These are phyloP conservation scores for Agapanthus africanus DNA, from an alignment of 106 monocot species.

Conservation along the genomic window DNA sequence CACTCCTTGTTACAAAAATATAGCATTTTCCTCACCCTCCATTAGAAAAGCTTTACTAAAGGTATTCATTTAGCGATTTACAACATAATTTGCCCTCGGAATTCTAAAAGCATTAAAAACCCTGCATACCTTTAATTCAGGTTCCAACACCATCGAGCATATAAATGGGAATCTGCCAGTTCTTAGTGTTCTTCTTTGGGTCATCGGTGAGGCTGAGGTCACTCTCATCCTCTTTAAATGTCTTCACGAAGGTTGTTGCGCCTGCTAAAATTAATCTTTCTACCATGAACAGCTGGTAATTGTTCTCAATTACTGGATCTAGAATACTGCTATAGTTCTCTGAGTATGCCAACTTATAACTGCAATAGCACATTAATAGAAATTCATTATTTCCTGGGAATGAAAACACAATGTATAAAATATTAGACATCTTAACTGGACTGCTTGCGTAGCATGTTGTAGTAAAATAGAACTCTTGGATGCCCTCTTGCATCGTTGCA, in stretches of 20 bases:
- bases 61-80: no score
- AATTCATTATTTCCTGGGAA: background rate
- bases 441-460: background rate
- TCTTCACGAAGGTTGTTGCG: slow-evolving; percentile 67
- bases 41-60: no score
- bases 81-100: no score
- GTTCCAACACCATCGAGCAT: slow-evolving; percentile 26
- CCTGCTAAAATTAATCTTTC: slow-evolving; percentile 78
- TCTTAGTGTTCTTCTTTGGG: slow-evolving; percentile 87
- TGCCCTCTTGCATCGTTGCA: background rate
- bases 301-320: slow-evolving; percentile 74
- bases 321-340: slow-evolving; percentile 72
- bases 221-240: slow-evolving; percentile 68
- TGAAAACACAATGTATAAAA: background rate
- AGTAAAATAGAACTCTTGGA: background rate
- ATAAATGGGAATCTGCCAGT: slow-evolving; percentile 82
- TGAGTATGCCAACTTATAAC: slow-evolving; percentile 80
- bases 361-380: slow-evolving; percentile 9
- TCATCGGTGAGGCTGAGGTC: slow-evolving; percentile 88
- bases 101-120: no score
- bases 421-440: background rate
- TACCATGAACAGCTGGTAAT: slow-evolving; percentile 93
- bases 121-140: no score
- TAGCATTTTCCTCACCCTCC: no score
- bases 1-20: no score